phyloP scores from a whole-genome alignment of 495 filamentous ascomycete species.

The Annulohypoxylon maeteangense region DNA sequence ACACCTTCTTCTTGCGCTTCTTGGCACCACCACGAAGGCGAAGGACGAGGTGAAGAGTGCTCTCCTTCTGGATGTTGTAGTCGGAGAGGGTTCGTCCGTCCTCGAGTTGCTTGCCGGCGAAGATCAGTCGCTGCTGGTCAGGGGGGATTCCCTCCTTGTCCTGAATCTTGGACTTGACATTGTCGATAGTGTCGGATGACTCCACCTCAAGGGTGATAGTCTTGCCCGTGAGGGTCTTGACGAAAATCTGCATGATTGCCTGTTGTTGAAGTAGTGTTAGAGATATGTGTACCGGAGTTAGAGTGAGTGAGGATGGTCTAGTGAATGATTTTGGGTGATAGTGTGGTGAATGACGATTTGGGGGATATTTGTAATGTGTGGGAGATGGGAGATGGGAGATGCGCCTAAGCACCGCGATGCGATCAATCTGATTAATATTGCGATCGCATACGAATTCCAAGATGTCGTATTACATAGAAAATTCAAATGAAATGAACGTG shows the following conservation, averaged over 20 bases:
- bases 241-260: conserved; percentile 99
- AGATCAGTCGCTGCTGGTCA: conserved; percentile 99
- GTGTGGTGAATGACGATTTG: neutral
- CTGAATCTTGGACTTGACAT: conserved; percentile 94
- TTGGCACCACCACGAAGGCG: conserved; percentile 97
- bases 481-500: neutral
- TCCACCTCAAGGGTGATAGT: conserved; percentile 99
- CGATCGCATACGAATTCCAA: neutral
- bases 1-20: conserved; percentile 99
- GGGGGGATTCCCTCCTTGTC: conserved; percentile 99
- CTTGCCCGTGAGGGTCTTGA: conserved; percentile 99
- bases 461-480: neutral
- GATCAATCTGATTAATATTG: conserved; percentile 42
- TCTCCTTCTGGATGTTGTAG: conserved; percentile 99
- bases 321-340: neutral
- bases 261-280: conserved; percentile 34
- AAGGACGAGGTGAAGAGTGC: conserved; percentile 97
- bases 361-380: neutral
- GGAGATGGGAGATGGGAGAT: neutral
- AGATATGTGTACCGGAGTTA: neutral
- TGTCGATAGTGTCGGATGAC: conserved; percentile 99
- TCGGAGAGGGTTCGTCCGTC: conserved; percentile 98
- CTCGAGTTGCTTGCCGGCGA: conserved; percentile 99
- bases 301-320: neutral
- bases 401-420: conserved; percentile 4